A percentile compares a stretch with the other conserved stretches of the same genome.
These are phyloP conservation scores for Cubamyces lactineus DNA, from an alignment of 768 basidiomycete genomes.

Conservation along the genomic window DNA sequence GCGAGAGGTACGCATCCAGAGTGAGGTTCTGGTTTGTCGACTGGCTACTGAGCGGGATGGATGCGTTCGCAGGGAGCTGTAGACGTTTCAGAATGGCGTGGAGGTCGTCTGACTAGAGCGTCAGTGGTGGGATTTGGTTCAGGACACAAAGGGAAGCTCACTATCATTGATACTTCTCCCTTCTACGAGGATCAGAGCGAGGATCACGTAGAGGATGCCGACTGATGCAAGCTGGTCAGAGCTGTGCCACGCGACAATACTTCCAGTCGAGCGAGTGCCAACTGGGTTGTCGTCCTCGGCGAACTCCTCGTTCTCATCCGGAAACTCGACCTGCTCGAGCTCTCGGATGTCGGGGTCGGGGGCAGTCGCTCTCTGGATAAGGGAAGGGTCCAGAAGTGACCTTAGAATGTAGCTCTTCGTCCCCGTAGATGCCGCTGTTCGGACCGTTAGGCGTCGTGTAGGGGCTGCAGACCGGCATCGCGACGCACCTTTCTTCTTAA, in stretches of 20 bases:
- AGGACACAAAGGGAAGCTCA: slow-evolving; percentile 41
- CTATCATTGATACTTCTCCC: slow-evolving; percentile 76
- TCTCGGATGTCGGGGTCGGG: slow-evolving; percentile 47
- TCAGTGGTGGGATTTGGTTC: neutral
- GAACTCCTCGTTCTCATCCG: slow-evolving; percentile 50
- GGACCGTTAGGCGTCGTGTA: neutral
- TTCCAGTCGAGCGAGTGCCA: slow-evolving; percentile 57
- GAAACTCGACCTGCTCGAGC: slow-evolving; percentile 54
- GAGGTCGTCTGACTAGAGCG: slow-evolving; percentile 62
- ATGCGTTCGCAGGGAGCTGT: slow-evolving; percentile 52
- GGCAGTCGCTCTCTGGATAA: slow-evolving; percentile 64
- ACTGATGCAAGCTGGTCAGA: slow-evolving; percentile 67
- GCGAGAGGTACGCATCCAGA: slow-evolving; percentile 67
- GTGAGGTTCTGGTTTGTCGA: slow-evolving; percentile 54
- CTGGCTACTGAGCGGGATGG: slow-evolving; percentile 54
- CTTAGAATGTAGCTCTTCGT: slow-evolving; percentile 86
- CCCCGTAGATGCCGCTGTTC: slow-evolving; percentile 53
- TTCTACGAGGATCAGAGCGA: slow-evolving; percentile 82
- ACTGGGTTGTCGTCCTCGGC: slow-evolving; percentile 50
- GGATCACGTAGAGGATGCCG: slow-evolving; percentile 80
- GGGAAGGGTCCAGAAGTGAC: slow-evolving; percentile 60
- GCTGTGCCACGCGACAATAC: slow-evolving; percentile 73
- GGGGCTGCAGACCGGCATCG: too few relatives aligned
- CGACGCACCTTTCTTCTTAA: slow-evolving; percentile 67
- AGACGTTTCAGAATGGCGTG: slow-evolving; percentile 71